Evolutionary conservation across 768 basidiomycete species (phyloP).

Genomic region (Tubosaeta sp.): DNA sequence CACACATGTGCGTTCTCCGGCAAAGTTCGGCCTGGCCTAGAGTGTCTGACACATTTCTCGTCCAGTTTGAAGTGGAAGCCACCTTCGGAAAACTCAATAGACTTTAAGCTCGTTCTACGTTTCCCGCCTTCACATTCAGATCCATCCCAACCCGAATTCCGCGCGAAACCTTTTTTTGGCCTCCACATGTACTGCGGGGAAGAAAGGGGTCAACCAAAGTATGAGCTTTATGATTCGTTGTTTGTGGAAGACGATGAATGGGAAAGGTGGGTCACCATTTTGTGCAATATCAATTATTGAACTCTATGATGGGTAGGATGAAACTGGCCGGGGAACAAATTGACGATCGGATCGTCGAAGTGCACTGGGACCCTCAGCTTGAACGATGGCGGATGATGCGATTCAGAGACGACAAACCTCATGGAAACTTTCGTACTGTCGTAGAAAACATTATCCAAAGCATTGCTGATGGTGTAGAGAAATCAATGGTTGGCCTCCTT

Average conservation of each 20-base stretch:
- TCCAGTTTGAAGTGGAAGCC: constrained; percentile 97
- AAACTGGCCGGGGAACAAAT: constrained; percentile 81
- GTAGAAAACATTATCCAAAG: constrained; percentile 88
- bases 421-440: constrained; percentile 83
- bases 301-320: constrained; percentile 48
- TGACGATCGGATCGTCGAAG: constrained; percentile 93
- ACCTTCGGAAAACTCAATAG: constrained; percentile 94
- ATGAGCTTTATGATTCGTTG: constrained; percentile 85
- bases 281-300: not conserved
- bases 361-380: constrained; percentile 74
- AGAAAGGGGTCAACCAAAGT: constrained; percentile 47
- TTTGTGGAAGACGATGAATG: constrained; percentile 86
- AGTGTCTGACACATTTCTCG: constrained; percentile 4
- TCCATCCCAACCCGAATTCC: constrained; percentile 66
- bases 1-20: constrained; percentile 86
- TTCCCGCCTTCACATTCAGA: constrained; percentile 67
- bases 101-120: constrained; percentile 93
- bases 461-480: constrained; percentile 92
- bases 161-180: constrained; percentile 81
- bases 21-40: constrained; percentile 4
- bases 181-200: constrained; percentile 82
- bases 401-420: constrained; percentile 89
- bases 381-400: constrained; percentile 87
- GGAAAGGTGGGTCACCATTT: constrained; percentile 64
- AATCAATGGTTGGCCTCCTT: constrained; percentile 60